These are phyloP conservation scores for Cyamopsis tetragonoloba DNA, from an alignment of 306 rosid species.

Conservation along the genomic window DNA sequence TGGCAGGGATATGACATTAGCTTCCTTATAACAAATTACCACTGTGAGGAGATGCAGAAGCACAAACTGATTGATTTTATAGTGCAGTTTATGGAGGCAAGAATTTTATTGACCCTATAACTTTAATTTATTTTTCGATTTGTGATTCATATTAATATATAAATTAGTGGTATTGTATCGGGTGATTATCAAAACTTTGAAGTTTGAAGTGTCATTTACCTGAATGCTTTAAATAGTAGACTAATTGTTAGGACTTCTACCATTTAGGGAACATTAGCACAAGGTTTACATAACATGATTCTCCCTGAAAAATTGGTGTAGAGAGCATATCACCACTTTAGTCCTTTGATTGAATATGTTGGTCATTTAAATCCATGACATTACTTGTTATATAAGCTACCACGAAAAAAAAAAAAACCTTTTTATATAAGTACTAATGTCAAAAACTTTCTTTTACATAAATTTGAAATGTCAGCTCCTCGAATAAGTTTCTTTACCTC, in stretches of 20 bases:
- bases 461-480: too few relatives aligned
- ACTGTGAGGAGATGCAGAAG: conserved; percentile 95
- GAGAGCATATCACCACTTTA: conserved; percentile 10
- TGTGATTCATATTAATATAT: not conserved
- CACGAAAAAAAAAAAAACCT: not conserved
- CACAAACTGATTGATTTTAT: conserved; percentile 94
- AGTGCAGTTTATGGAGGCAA: conserved; percentile 97
- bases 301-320: not conserved
- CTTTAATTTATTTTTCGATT: conserved; percentile 13
- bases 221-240: not conserved
- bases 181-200: not conserved
- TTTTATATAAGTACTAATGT: too few relatives aligned
- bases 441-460: too few relatives aligned
- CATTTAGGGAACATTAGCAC: not conserved
- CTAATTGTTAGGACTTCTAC: not conserved
- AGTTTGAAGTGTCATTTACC: not conserved
- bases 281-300: not conserved
- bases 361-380: too few relatives aligned
- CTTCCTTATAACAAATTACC: conserved; percentile 93
- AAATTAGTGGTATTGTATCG: not conserved
- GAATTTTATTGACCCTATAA: conserved; percentile 34
- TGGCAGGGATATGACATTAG: conserved; percentile 96
- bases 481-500: too few relatives aligned
- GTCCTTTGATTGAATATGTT: too few relatives aligned
- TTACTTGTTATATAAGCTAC: too few relatives aligned